These are phyloP conservation scores for Drechmeria coniospora DNA, from an alignment of 2,329 filamentous ascomycete genomes.

Conservation along the genomic window DNA sequence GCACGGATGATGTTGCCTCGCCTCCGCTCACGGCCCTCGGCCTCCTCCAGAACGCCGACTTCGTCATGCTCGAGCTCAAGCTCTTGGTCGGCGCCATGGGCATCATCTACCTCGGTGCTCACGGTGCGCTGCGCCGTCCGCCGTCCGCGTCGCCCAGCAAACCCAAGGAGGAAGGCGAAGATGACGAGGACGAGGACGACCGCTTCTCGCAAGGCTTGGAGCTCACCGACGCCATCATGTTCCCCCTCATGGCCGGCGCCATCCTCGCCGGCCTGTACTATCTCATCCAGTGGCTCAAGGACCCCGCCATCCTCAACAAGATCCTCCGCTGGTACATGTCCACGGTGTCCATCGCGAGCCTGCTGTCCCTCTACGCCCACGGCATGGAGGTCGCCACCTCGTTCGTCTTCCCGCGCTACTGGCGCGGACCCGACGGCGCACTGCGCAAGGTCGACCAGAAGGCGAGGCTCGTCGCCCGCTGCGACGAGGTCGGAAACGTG, in stretches of 20 bases:
- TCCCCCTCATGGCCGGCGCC: slow-evolving; percentile 62
- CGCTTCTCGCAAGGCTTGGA: slow-evolving; percentile 33
- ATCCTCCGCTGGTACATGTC: slow-evolving; percentile 76
- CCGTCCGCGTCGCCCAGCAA: slow-evolving; percentile 56
- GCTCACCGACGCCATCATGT: slow-evolving; percentile 67
- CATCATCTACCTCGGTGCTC: slow-evolving; percentile 71
- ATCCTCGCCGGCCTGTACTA: slow-evolving; percentile 69
- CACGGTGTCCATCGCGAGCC: slow-evolving; percentile 59
- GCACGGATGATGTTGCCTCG: slow-evolving; percentile 9
- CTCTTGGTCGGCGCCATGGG: slow-evolving; percentile 53
- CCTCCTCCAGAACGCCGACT: slow-evolving; percentile 19
- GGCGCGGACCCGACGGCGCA: slow-evolving; percentile 29
- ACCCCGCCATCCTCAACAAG: slow-evolving; percentile 67
- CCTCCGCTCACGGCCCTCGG: too few species aligned
- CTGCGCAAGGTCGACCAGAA: slow-evolving; percentile 31
- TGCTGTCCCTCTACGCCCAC: slow-evolving; percentile 62
- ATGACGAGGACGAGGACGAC: slow-evolving; percentile 28
- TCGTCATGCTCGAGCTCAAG: slow-evolving; percentile 29
- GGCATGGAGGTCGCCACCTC: slow-evolving; percentile 45
- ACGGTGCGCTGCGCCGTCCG: slow-evolving; percentile 72
- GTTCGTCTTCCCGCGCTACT: slow-evolving; percentile 60
- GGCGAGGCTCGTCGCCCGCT: slow-evolving; percentile 21
- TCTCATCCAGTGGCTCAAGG: slow-evolving; percentile 75
- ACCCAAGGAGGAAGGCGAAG: slow-evolving; percentile 25
- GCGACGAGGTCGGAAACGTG: slow-evolving; percentile 18